Evolutionary conservation across 2,329 filamentous ascomycete genomes (phyloP).

Genomic region (Rhynchosporium secalis): DNA sequence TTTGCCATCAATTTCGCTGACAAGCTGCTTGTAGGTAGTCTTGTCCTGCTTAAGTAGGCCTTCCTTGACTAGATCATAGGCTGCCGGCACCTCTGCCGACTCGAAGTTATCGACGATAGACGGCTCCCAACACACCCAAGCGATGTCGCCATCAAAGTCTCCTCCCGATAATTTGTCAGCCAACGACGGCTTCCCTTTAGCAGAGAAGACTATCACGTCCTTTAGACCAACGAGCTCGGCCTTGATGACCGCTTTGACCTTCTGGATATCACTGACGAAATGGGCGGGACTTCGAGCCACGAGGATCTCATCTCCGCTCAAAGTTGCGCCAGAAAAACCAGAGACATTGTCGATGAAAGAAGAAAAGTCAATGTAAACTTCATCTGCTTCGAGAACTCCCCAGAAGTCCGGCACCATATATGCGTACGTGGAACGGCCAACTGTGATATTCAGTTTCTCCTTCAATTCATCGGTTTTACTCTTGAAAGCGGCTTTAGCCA

Average conservation of each 20-base stretch:
- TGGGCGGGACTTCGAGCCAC: constrained; percentile 71
- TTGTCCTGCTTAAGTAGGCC: constrained; percentile 54
- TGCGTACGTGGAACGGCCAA: constrained; percentile 61
- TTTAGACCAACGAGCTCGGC: constrained; percentile 65
- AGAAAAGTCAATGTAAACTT: constrained; percentile 70
- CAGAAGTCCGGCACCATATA: constrained; percentile 70
- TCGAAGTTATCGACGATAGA: constrained; percentile 64
- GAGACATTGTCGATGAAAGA: constrained; percentile 55
- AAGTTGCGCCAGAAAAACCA: constrained; percentile 52
- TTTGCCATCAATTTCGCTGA: constrained; percentile 13
- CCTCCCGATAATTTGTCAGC: constrained; percentile 74
- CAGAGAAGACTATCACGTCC: constrained; percentile 78
- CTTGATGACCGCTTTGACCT: constrained; percentile 58
- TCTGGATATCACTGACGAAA: constrained; percentile 71
- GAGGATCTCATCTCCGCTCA: constrained; percentile 61
- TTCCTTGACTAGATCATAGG: constrained; percentile 47
- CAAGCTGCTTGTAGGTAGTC: constrained; percentile 40
- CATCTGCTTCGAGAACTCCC: constrained; percentile 58
- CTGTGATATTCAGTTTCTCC: constrained; percentile 58
- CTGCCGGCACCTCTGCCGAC: constrained; percentile 55
- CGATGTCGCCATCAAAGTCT: constrained; percentile 78
- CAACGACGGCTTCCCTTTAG: constrained; percentile 59
- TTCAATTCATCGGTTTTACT: constrained; percentile 42
- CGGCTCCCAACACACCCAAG: constrained; percentile 76
- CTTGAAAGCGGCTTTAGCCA: constrained; percentile 38